These are phyloP conservation scores for Sphagnurus paluster DNA, from an alignment of 1,284 basidiomycete genomes.

Conservation along the genomic window DNA sequence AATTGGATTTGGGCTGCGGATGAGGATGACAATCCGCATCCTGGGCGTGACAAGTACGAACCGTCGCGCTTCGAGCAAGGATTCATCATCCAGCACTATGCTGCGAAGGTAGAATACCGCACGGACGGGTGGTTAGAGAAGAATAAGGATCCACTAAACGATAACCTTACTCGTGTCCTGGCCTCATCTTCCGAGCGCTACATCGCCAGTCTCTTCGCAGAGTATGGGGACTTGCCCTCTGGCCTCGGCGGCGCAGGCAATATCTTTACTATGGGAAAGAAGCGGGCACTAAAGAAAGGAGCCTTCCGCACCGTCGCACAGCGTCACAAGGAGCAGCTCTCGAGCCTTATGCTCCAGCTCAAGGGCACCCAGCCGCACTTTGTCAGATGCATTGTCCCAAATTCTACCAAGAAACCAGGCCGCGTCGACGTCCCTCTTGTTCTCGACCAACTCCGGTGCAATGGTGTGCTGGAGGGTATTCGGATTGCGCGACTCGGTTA, in stretches of 20 bases:
- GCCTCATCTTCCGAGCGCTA: constrained; percentile 84
- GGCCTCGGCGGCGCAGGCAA: constrained; percentile 39
- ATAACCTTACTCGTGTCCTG: constrained; percentile 91
- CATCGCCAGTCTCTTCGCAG: constrained; percentile 83
- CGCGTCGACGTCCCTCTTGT: constrained; percentile 93
- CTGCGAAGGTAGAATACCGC: constrained; percentile 94
- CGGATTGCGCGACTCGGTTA: constrained; percentile 97
- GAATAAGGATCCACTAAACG: constrained; percentile 99
- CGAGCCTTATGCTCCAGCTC: constrained; percentile 90
- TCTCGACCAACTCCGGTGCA: constrained; percentile 95
- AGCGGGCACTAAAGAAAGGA: constrained; percentile 88
- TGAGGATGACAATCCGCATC: constrained; percentile 53
- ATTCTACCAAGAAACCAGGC: constrained; percentile 89
- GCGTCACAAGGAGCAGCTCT: constrained; percentile 94
- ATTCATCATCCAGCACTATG: constrained; percentile 96
- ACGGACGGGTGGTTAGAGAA: constrained; percentile 99
- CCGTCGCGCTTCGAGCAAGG: constrained; percentile 90
- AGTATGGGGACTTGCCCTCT: constrained; percentile 61
- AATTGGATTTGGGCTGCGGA: constrained; percentile 65
- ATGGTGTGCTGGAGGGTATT: constrained; percentile 99
- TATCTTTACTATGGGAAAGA: constrained; percentile 61
- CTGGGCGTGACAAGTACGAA: constrained; percentile 82
- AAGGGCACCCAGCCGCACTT: constrained; percentile 97
- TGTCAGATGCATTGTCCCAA: constrained; percentile 98
- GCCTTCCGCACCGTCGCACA: constrained; percentile 97